Evolutionary conservation across 1,284 basidiomycete genomes (phyloP).

Genomic region (Tylopilus orsonianus): DNA sequence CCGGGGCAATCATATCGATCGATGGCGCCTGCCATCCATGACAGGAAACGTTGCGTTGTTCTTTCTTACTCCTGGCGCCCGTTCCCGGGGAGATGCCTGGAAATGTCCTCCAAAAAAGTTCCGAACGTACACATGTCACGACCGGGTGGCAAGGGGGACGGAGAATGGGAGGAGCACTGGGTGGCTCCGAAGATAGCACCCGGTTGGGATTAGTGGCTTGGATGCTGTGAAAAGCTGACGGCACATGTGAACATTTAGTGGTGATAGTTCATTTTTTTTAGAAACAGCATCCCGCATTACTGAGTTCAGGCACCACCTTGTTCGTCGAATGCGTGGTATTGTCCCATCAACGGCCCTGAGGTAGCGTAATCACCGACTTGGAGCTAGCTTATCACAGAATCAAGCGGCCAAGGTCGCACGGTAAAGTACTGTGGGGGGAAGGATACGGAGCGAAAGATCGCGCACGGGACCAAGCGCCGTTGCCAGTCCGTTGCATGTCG

Average conservation of each 20-base stretch:
- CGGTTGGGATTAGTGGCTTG: conserved; percentile 1
- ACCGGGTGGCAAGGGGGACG: not conserved
- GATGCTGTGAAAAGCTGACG: conserved; percentile 10
- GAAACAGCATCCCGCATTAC: not conserved
- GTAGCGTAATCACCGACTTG: conserved; percentile 24
- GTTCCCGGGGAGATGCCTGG: not conserved
- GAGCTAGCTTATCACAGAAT: not conserved
- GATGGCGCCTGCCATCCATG: conserved; percentile 17
- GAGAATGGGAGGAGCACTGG: not conserved
- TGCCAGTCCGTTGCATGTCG: not conserved
- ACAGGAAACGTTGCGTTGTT: conserved; percentile 7
- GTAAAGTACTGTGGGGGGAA: not conserved
- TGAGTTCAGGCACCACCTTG: not conserved
- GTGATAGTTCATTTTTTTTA: conserved; percentile 1
- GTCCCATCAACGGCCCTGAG: conserved; percentile 10
- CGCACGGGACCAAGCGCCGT: too few species aligned
- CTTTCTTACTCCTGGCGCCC: conserved; percentile 5
- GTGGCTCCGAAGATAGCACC: conserved; percentile 9
- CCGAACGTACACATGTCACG: conserved; percentile 14
- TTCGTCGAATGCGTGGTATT: conserved; percentile 3
- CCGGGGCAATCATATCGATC: conserved; percentile 22
- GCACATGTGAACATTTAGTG: conserved; percentile 5
- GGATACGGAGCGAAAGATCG: conserved; percentile 5
- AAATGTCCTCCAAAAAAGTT: conserved; percentile 10
- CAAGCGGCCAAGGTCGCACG: not conserved